Base-by-base conservation (phyloP, 2,329 filamentous ascomycete species). In the Podosphaera aphanis region DNA sequence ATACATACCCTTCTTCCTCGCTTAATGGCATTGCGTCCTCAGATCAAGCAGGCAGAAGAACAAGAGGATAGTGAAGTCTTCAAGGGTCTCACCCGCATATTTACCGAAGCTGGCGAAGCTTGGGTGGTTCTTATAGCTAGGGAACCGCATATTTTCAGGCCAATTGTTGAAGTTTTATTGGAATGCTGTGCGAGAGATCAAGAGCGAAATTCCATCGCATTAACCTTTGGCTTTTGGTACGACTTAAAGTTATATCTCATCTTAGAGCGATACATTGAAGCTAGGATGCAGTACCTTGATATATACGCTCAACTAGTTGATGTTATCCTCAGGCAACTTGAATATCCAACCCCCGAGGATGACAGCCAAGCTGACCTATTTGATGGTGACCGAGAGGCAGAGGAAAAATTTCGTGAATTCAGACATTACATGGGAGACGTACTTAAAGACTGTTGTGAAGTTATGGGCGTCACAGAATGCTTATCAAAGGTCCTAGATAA, bases 201-300 rank as follows among this genome's bases (percentile, higher is more conserved):
- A 59, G 88, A 94, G 46, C 76, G 81, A 50, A 90, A 98, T 53
- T 84, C 86, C 3, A 85, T 98, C 51, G 83, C 84, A 46, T 77
- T 90, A 56, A 98, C 92, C 0, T 98, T 98, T 63, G 77, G 76
- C 53, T 95, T 98, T 65, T 98, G 90, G 90, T 95, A 92, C 60
- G 90, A 98, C 59, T 71, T 98, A 41, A 98, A 98, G 67, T 85
- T 94, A 60, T 94, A 93, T 60, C 69, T 98, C 42, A 85, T 86
- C 1, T 63, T 98, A 45, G 88, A 95, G 31, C 79, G 79, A 53
- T 98, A 94, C 59, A 81, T 83, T 44, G 73, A 85, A 55, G 81
- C 86, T 36, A 76, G 86, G 44, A 62, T 84, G 51, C 71, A 81
- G 55, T 73, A 84, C 46, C 69, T 83, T 31, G 83, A 92, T 52